These are phyloP conservation scores for Ailanthus altissimus DNA, from an alignment of 345 rosid species.

Conservation along the genomic window DNA sequence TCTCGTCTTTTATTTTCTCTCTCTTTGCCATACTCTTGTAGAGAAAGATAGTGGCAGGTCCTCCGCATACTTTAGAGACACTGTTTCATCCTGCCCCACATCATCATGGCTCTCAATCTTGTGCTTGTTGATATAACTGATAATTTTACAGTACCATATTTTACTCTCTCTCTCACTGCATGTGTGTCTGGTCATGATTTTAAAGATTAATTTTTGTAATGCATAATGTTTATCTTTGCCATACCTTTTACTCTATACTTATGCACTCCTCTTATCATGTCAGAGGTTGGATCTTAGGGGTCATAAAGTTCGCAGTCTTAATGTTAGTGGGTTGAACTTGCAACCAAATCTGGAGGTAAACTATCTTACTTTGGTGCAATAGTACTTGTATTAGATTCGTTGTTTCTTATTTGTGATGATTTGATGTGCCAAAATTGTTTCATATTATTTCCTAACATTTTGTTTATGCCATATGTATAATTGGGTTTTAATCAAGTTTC, in stretches of 20 bases:
- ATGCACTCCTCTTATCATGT: slow-evolving; percentile 25
- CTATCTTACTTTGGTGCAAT: neutral
- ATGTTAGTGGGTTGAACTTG: slow-evolving; percentile 75
- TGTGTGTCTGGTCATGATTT: neutral
- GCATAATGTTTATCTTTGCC: slow-evolving; percentile 14
- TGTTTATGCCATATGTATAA: neutral
- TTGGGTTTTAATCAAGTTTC: neutral
- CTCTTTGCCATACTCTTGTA: neutral
- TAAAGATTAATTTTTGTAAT: neutral
- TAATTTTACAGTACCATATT: neutral
- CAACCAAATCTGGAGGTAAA: slow-evolving; percentile 87
- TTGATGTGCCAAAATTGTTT: neutral
- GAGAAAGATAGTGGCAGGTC: neutral
- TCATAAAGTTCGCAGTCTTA: slow-evolving; percentile 80
- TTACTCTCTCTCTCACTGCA: neutral
- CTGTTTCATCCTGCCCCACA: neutral
- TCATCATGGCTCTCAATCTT: neutral
- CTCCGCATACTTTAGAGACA: neutral
- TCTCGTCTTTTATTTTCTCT: neutral
- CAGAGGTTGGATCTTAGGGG: slow-evolving; percentile 99
- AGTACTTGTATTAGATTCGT: neutral
- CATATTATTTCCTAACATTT: neutral
- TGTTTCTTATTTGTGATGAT: neutral
- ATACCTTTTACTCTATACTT: slow-evolving; percentile 20
- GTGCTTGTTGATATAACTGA: neutral